phyloP scores from a whole-genome alignment of 2,329 filamentous ascomycete genomes.

The Botryotinia convoluta region DNA sequence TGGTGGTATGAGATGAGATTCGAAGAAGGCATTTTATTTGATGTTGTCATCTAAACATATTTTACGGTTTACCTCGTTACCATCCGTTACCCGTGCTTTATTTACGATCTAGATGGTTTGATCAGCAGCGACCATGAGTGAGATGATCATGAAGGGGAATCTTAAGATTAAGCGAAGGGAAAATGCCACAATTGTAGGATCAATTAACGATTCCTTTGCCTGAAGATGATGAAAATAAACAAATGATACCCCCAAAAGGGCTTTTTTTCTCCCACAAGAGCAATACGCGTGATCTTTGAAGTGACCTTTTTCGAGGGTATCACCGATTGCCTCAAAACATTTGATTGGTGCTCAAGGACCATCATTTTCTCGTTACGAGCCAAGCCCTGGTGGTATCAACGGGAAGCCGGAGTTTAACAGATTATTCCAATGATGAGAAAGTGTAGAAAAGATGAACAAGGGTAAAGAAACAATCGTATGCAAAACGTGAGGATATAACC shows the following conservation, averaged over 20 bases:
- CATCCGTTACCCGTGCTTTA: conserved; percentile 3
- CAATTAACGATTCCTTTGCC: not conserved
- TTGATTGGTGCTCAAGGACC: conserved; percentile 31
- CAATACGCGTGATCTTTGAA: conserved; percentile 25
- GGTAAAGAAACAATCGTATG: conserved; percentile 30
- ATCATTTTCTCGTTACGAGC: conserved; percentile 25
- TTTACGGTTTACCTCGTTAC: not conserved
- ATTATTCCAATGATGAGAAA: conserved; percentile 20
- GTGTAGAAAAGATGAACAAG: conserved; percentile 26
- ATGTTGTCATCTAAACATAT: not conserved
- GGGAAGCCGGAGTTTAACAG: conserved; percentile 19
- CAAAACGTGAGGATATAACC: conserved; percentile 26
- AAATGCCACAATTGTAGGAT: conserved; percentile 2
- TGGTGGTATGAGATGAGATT: not conserved
- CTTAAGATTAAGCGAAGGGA: conserved; percentile 8
- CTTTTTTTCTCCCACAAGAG: conserved; percentile 15
- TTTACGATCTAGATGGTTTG: conserved; percentile 8
- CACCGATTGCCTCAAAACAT: conserved; percentile 32
- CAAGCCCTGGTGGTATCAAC: conserved; percentile 26
- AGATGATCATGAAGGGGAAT: conserved; percentile 16
- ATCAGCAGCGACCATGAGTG: conserved; percentile 12
- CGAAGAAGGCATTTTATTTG: not conserved
- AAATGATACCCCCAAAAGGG: conserved; percentile 5
- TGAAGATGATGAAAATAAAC: conserved; percentile 5
- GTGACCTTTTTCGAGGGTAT: conserved; percentile 17